Conservation (phyloP, 2,329 filamentous ascomycete species). For the Fusarium sp. region DNA sequence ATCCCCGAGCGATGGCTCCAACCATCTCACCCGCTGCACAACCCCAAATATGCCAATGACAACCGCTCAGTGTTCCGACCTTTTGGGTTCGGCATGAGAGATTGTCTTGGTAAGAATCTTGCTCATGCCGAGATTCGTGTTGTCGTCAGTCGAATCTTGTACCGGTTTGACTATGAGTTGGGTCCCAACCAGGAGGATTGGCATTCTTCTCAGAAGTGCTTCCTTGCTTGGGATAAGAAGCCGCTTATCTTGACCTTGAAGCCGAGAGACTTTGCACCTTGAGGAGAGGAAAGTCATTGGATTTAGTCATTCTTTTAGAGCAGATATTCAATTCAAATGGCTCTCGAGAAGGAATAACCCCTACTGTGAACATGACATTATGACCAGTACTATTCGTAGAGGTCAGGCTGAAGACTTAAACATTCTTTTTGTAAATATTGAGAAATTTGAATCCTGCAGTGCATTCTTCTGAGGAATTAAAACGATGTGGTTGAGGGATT, state of each 20-base stretch:
- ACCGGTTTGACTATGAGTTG: background rate
- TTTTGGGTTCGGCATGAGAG: background rate
- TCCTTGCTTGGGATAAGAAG: background rate
- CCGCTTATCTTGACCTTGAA: background rate
- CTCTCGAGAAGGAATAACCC: background rate
- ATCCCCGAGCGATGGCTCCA: background rate
- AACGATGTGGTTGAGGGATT: too few species aligned
- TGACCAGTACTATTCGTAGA: too few species aligned
- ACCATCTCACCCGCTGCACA: background rate
- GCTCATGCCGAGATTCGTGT: background rate
- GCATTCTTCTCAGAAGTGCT: background rate
- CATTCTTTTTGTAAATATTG: rapidly evolving
- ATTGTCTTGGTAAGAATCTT: background rate
- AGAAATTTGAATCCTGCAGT: too few species aligned
- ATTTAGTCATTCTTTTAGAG: background rate
- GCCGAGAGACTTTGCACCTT: background rate
- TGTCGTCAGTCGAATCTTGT: background rate
- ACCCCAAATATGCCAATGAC: background rate
- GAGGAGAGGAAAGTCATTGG: background rate
- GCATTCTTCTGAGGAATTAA: too few species aligned
- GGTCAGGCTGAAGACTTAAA: too few species aligned
- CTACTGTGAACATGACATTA: too few species aligned
- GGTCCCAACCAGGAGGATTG: background rate
- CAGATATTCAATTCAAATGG: background rate
- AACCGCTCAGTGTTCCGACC: background rate